Evolutionary conservation across 2,329 filamentous ascomycete species (phyloP).

Genomic region (Talaromyces verruculosus): DNA sequence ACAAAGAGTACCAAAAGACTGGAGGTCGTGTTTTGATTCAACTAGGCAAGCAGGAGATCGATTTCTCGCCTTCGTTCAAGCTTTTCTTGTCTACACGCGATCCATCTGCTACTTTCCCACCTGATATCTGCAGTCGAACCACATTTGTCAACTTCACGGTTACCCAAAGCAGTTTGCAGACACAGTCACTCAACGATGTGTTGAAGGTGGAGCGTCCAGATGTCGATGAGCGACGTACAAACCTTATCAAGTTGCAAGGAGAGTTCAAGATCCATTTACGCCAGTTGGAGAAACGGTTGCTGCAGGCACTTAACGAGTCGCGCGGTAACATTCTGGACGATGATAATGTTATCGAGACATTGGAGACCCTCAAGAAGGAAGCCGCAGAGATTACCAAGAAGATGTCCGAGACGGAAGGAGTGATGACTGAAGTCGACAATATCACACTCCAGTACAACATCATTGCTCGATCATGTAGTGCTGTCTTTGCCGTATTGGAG

Average conservation of each 20-base stretch:
- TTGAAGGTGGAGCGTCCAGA: constrained; percentile 96
- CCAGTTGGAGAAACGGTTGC: constrained; percentile 86
- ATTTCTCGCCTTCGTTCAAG: constrained; percentile 96
- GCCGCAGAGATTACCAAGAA: constrained; percentile 93
- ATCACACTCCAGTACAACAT: constrained; percentile 93
- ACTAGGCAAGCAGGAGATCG: constrained; percentile 97
- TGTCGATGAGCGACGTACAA: constrained; percentile 92
- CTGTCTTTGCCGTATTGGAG: constrained; percentile 94
- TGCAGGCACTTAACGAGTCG: constrained; percentile 95
- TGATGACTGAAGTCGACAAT: constrained; percentile 96
- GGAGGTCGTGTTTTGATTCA: constrained; percentile 97
- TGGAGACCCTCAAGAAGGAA: constrained; percentile 97
- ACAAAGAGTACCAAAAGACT: constrained; percentile 99
- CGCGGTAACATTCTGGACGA: constrained; percentile 97
- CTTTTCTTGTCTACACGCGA: constrained; percentile 93
- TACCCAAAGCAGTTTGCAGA: constrained; percentile 97
- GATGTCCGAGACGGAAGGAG: constrained; percentile 93
- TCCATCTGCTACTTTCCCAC: constrained; percentile 91
- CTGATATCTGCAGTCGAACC: constrained; percentile 95
- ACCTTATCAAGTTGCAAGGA: constrained; percentile 97
- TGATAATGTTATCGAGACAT: constrained; percentile 94
- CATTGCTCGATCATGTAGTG: constrained; percentile 91
- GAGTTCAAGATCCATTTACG: constrained; percentile 99
- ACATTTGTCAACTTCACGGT: constrained; percentile 99
- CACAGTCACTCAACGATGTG: constrained; percentile 95